Conservation (phyloP, 1,284 basidiomycete species). For the Puccinia triticina region DNA sequence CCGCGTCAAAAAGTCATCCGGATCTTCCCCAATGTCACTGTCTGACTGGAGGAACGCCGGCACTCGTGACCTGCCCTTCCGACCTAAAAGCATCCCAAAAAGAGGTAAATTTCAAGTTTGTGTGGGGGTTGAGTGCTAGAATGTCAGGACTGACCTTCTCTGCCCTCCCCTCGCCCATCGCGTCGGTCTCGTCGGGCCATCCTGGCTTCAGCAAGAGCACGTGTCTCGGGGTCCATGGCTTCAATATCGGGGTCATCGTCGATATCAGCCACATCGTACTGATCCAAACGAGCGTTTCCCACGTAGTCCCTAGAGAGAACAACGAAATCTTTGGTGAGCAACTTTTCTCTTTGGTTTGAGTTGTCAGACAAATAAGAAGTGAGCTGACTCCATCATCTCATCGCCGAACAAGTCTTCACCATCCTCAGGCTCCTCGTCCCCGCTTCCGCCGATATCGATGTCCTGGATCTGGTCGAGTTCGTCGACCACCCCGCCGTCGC, state of each 20-base stretch:
- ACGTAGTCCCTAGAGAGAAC: conserved; percentile 75
- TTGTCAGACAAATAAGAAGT: not conserved
- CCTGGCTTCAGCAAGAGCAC: conserved; percentile 80
- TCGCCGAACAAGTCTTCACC: conserved; percentile 93
- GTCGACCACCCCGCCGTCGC: conserved; percentile 37
- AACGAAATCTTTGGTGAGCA: no score
- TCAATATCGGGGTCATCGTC: conserved; percentile 80
- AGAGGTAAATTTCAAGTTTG: conserved; percentile 64
- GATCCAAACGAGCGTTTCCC: conserved; percentile 77
- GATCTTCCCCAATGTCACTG: conserved; percentile 62
- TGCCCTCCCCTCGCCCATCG: conserved; percentile 69
- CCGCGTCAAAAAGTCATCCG: conserved; percentile 58
- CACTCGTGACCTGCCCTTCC: conserved; percentile 69
- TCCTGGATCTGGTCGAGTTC: conserved; percentile 69
- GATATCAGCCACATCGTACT: conserved; percentile 82
- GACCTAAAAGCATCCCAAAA: conserved; percentile 50
- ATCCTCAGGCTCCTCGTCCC: conserved; percentile 72
- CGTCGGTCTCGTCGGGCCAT: conserved; percentile 87
- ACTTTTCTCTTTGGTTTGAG: not conserved
- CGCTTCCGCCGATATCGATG: conserved; percentile 63
- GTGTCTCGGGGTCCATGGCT: conserved; percentile 72
- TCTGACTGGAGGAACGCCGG: conserved; percentile 81
- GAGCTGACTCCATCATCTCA: conserved; percentile 71
- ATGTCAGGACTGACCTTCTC: not conserved
- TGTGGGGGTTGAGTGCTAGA: conserved; percentile 53